phyloP scores from a whole-genome alignment of 768 basidiomycete genomes.

The Termitomyces sp. region DNA sequence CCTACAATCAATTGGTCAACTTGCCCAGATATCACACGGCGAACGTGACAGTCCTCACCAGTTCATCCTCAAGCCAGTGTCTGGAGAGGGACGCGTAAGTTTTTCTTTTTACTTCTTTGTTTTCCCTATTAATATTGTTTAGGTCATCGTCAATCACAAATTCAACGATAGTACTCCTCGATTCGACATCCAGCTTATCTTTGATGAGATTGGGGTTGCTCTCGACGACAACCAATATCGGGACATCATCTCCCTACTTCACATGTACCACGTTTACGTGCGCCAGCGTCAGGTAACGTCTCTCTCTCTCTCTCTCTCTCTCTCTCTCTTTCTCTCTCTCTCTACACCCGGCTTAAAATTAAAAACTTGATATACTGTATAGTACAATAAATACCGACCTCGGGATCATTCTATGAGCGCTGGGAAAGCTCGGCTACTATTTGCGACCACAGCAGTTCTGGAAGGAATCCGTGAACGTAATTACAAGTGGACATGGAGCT shows the following conservation, averaged over 20 bases:
- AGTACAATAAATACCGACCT: constrained; percentile 85
- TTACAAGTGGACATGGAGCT: constrained; percentile 87
- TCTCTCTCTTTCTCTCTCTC: constrained; percentile 10
- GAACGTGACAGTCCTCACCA: constrained; percentile 67
- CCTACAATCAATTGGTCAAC: background rate
- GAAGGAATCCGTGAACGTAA: constrained; percentile 79
- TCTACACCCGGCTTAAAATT: background rate
- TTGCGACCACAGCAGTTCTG: constrained; percentile 75
- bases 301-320: constrained; percentile 1
- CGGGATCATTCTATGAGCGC: constrained; percentile 52
- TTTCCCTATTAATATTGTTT: background rate
- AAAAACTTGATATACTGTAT: constrained; percentile 10
- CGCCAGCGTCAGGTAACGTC: constrained; percentile 67
- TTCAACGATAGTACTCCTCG: constrained; percentile 70
- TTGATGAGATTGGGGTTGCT: constrained; percentile 89
- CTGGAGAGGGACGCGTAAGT: constrained; percentile 84
- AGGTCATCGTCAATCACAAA: constrained; percentile 82
- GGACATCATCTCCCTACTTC: constrained; percentile 85
- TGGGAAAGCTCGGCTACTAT: constrained; percentile 65
- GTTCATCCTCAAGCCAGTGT: constrained; percentile 92
- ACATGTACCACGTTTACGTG: constrained; percentile 95
- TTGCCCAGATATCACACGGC: constrained; percentile 34
- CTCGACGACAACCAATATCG: constrained; percentile 94
- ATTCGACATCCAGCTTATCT: constrained; percentile 81
- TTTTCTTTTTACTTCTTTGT: too few relatives aligned